Evolutionary conservation across 129 eudicot genomes (phyloP).

Genomic region (Arctium lappa): DNA sequence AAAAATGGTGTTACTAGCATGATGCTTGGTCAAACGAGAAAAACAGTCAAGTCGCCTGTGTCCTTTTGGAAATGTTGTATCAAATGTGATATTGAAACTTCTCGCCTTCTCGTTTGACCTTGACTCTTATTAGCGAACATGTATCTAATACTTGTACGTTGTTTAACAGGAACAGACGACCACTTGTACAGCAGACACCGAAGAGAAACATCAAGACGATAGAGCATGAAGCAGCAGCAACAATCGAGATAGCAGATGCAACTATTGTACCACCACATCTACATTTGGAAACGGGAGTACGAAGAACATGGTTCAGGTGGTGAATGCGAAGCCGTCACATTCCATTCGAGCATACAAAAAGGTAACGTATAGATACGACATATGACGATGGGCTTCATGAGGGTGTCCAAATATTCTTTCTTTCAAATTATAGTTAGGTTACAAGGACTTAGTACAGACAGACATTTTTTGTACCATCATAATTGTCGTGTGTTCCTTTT

Average conservation of each 20-base stretch:
- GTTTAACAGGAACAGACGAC: conserved; percentile 40
- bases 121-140: background rate
- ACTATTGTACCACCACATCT: background rate
- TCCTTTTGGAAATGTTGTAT: too few relatives aligned
- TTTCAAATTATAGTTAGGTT: background rate
- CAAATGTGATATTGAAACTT: too few relatives aligned
- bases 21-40: too few relatives aligned
- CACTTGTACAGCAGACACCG: conserved; percentile 19
- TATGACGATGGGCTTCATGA: conserved; percentile 1
- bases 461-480: conserved; percentile 11
- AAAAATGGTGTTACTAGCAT: too few relatives aligned
- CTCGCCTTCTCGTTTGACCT: too few relatives aligned
- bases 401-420: background rate
- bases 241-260: background rate
- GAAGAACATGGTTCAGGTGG: conserved; percentile 5
- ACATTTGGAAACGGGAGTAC: conserved; percentile 9
- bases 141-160: background rate
- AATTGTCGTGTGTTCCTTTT: background rate
- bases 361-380: conserved; percentile 16
- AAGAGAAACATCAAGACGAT: conserved; percentile 35
- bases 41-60: too few relatives aligned
- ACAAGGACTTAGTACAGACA: background rate
- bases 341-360: conserved; percentile 13
- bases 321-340: conserved; percentile 5
- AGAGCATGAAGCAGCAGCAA: conserved; percentile 20